phyloP scores from a whole-genome alignment of 768 basidiomycete species.

The Boletus barrowsii region DNA sequence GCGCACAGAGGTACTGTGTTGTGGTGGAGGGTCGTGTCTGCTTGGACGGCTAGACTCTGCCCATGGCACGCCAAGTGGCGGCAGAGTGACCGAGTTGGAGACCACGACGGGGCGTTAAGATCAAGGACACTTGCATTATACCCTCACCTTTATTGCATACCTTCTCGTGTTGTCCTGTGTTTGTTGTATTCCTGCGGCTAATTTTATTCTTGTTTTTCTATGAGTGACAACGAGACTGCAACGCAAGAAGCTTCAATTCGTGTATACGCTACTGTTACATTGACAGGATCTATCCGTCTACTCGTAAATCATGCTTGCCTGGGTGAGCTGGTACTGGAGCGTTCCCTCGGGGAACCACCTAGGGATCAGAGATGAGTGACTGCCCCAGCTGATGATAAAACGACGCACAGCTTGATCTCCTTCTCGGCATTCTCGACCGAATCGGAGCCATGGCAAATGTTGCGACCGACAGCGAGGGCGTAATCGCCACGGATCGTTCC shows the following conservation, averaged over 20 bases:
- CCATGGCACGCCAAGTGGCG: conserved; percentile 31
- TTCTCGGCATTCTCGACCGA: conserved; percentile 87
- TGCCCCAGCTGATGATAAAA: neutral
- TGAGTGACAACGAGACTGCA: neutral
- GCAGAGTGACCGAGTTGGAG: conserved; percentile 4
- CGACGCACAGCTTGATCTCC: conserved; percentile 85
- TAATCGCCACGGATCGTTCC: conserved; percentile 96
- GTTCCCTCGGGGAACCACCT: conserved; percentile 94
- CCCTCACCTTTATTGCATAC: conserved; percentile 24
- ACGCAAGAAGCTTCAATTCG: neutral
- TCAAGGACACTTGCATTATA: conserved; percentile 22
- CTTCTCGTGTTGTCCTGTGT: neutral
- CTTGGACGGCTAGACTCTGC: conserved; percentile 9
- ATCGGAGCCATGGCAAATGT: conserved; percentile 92
- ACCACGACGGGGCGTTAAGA: conserved; percentile 3
- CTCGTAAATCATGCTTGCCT: conserved; percentile 80
- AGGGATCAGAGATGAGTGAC: conserved; percentile 7
- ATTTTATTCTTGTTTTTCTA: neutral
- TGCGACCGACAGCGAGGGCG: conserved; percentile 90
- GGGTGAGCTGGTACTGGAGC: conserved; percentile 63
- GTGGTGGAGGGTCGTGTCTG: conserved; percentile 5
- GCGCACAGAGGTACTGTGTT: conserved; percentile 1
- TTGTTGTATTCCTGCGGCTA: neutral
- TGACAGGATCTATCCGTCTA: conserved; percentile 32
- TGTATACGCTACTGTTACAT: conserved; percentile 19